A percentile compares a stretch with the other conserved stretches of the same genome.
phyloP scores from a whole-genome alignment of 495 filamentous ascomycete species.

The Aspergillus leporis region DNA sequence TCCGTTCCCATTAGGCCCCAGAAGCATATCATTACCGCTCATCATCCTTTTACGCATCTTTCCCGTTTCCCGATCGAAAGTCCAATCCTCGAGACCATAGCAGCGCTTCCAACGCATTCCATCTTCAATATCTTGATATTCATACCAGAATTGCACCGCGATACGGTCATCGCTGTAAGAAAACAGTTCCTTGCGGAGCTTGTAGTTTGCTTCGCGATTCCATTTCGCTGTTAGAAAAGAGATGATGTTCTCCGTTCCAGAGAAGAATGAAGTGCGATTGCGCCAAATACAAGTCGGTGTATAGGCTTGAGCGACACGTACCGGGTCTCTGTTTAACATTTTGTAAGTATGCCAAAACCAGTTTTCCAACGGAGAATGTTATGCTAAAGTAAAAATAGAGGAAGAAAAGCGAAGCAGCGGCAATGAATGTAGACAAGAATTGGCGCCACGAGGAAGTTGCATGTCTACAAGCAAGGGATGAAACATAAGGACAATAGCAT shows the following conservation, averaged over 20 bases:
- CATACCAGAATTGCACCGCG: slow-evolving; percentile 93
- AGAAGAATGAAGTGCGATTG: slow-evolving; percentile 71
- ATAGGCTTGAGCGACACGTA: slow-evolving; percentile 68
- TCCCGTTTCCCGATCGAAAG: slow-evolving; percentile 68
- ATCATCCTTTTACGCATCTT: slow-evolving; percentile 87
- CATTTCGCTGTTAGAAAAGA: slow-evolving; percentile 77
- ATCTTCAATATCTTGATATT: slow-evolving; percentile 71
- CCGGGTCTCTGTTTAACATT: slow-evolving; percentile 52
- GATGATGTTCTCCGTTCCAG: slow-evolving; percentile 67
- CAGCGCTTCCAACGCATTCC: slow-evolving; percentile 81
- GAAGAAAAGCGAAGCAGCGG: slow-evolving; percentile 2
- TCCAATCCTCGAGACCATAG: slow-evolving; percentile 93
- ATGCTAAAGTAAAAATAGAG: neutral
- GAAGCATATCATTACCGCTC: slow-evolving; percentile 85
- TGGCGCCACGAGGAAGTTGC: neutral
- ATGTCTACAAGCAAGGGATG: slow-evolving; percentile 35
- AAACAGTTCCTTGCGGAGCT: slow-evolving; percentile 86
- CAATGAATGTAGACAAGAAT: neutral
- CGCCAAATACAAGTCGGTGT: slow-evolving; percentile 81
- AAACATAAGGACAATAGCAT: slow-evolving; percentile 3
- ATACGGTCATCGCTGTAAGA: slow-evolving; percentile 57
- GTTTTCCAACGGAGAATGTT: neutral
- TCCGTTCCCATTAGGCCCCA: slow-evolving; percentile 49
- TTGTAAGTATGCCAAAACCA: slow-evolving; percentile 17
- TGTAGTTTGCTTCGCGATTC: slow-evolving; percentile 70